phyloP scores from a whole-genome alignment of 192 early-diverging fungal species.

The Backusella sp. region DNA sequence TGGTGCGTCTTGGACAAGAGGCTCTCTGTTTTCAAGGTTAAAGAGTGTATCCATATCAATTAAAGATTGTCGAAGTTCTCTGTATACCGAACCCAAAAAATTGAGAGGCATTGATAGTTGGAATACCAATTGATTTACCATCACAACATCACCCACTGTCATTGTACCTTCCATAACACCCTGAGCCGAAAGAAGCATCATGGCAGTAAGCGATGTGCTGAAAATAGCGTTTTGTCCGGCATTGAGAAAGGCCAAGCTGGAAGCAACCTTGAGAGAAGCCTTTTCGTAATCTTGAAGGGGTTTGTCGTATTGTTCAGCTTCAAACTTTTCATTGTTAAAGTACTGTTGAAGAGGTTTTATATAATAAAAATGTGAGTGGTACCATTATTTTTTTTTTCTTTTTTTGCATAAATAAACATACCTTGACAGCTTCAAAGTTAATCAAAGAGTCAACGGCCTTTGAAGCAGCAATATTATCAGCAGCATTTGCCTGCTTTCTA shows the following conservation, averaged over 20 bases:
- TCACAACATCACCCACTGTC: slow-evolving; percentile 97
- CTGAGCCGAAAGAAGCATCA: slow-evolving; percentile 96
- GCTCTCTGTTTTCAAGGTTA: slow-evolving; percentile 61
- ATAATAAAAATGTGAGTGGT: neutral
- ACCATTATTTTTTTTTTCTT: neutral
- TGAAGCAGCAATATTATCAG: slow-evolving; percentile 94
- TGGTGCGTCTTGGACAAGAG: slow-evolving; percentile 55
- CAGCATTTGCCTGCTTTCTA: slow-evolving; percentile 90
- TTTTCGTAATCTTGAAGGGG: slow-evolving; percentile 90
- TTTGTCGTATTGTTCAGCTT: slow-evolving; percentile 85
- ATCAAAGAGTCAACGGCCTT: slow-evolving; percentile 94
- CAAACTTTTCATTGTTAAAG: slow-evolving; percentile 93
- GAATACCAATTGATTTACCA: slow-evolving; percentile 98
- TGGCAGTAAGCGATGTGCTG: slow-evolving; percentile 83
- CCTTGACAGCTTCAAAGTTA: slow-evolving; percentile 97
- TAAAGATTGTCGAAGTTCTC: slow-evolving; percentile 92
- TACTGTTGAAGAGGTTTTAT: slow-evolving; percentile 35
- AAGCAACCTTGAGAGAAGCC: slow-evolving; percentile 88
- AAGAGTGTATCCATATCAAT: slow-evolving; percentile 99
- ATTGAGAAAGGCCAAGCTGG: slow-evolving; percentile 89
- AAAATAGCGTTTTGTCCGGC: slow-evolving; percentile 97
- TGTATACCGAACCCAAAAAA: slow-evolving; percentile 97
- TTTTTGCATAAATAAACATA: slow-evolving; percentile 32
- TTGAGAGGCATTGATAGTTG: slow-evolving; percentile 97
- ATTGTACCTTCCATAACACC: slow-evolving; percentile 73